Conservation (phyloP, 768 basidiomycete species). For the Filobasidium wieringae region DNA sequence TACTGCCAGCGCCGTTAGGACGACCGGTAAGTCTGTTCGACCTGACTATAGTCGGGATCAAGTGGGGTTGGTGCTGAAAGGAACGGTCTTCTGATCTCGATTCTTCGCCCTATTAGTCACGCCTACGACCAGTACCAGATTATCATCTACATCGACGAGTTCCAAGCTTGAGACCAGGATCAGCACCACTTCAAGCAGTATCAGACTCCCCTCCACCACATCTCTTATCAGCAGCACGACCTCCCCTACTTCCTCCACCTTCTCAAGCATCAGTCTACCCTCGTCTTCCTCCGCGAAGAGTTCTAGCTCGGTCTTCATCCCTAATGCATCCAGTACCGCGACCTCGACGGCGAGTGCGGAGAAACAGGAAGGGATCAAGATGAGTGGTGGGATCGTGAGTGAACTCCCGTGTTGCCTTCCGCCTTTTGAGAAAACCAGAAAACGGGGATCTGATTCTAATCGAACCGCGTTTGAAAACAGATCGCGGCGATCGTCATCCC, state of each 20-base stretch:
- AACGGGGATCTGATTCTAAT: too few species aligned
- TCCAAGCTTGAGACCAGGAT: not conserved
- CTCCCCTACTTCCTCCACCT: not conserved
- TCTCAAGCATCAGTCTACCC: too few species aligned
- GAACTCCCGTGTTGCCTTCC: not conserved
- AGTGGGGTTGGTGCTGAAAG: not conserved
- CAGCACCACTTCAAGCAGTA: not conserved
- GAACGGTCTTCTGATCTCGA: not conserved
- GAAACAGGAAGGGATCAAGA: not conserved
- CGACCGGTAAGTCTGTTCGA: not conserved
- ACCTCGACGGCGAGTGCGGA: not conserved
- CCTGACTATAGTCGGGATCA: not conserved
- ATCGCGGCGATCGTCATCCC: not conserved
- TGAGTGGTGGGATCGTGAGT: not conserved
- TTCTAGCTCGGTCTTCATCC: not conserved
- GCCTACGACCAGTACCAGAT: not conserved
- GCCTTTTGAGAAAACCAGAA: not conserved
- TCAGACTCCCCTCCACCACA: not conserved
- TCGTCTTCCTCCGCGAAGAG: not conserved
- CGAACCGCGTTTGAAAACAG: not conserved
- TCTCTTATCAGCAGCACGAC: not conserved
- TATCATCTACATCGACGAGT: not conserved
- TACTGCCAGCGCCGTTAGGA: not conserved
- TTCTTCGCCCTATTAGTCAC: not conserved
- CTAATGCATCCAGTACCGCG: not conserved